A percentile compares a stretch with the other conserved stretches of the same genome.
Conservation (phyloP, 148 eudicot species). For the Rhododendron vialii region DNA sequence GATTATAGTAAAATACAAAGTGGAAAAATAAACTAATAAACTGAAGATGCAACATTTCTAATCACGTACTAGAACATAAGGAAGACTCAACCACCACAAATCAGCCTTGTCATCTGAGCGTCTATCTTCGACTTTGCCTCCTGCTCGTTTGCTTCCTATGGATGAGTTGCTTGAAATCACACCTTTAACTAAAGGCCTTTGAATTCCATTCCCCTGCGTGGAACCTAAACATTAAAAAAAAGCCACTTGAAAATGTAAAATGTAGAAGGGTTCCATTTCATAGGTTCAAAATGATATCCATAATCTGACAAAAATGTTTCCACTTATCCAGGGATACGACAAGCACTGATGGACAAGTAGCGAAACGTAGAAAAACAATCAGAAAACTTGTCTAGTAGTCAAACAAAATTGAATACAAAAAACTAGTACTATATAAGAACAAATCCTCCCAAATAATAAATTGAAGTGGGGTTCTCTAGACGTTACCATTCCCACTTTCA, state of each 20-base stretch:
- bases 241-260: conserved; percentile 7
- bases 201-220: conserved; percentile 26
- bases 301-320: neutral
- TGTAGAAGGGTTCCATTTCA: neutral
- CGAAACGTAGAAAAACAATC: neutral
- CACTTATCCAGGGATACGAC: too few species aligned
- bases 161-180: conserved; percentile 15
- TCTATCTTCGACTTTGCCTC: conserved; percentile 18
- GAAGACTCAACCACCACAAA: conserved; percentile 80
- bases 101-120: conserved; percentile 23
- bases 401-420: neutral
- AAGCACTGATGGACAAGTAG: neutral
- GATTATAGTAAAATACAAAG: neutral
- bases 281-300: neutral
- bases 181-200: neutral
- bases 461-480: neutral
- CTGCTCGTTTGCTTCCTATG: conserved; percentile 21
- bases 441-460: neutral
- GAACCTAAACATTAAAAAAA: conserved; percentile 41
- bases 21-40: neutral
- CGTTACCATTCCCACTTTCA: conserved; percentile 36
- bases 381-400: neutral
- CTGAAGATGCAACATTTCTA: neutral
- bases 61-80: conserved; percentile 70
- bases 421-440: neutral